Evolutionary conservation across 2,329 filamentous ascomycete species (phyloP), one percentile per base, ranked within the genome.

Genomic region (Myriangium duriaei): DNA sequence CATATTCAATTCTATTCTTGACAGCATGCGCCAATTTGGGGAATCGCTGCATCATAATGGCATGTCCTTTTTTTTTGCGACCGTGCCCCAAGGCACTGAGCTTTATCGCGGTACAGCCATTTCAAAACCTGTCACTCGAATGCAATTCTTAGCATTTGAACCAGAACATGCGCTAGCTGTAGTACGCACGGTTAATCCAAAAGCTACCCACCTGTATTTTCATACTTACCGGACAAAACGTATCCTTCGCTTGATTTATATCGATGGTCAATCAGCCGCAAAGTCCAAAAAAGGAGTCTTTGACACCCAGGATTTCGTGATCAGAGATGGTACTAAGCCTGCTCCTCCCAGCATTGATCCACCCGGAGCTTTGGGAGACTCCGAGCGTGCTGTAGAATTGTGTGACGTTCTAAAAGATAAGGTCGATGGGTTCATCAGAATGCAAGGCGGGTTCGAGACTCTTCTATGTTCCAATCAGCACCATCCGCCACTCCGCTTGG

Each of bases 141-240:
- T 66, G 3, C 76, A 85, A 49, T 85, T 81, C 79, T 62, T 86
- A 1, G 81, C 81, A 0, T 86, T 85, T 50, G 81, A 86, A 53
- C 69, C 79, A 3, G 80, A 86, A 48, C 81, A 86, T 55, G 76
- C 80, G 0, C 21, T 26, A 7, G 21, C 7, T 26, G 7, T n/a
- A 7, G n/a, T 7, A 26, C 7, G n/a, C n/a, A n/a, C 7, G 7
- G 21, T n/a, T 7, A 26, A 26, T 26, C 7, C 7, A 7, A 7
- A 7, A 7, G 7, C 21, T 7, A n/a, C 7, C 21, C n/a, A 7
- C 7, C 7, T 7, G 7, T 26, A 7, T n/a, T 60, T 84, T 1
- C 79, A 84, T 48, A 76, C 70, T 0, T 85, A 82, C 50, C 63
- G 64, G 4, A 68, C 76, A 3, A 68, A 60, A 1, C 65, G 70